Percentiles rank a stretch among this genome's conserved stretches.
phyloP scores from a whole-genome alignment of 1,284 basidiomycete genomes.

The Exsudoporus floridanus region DNA sequence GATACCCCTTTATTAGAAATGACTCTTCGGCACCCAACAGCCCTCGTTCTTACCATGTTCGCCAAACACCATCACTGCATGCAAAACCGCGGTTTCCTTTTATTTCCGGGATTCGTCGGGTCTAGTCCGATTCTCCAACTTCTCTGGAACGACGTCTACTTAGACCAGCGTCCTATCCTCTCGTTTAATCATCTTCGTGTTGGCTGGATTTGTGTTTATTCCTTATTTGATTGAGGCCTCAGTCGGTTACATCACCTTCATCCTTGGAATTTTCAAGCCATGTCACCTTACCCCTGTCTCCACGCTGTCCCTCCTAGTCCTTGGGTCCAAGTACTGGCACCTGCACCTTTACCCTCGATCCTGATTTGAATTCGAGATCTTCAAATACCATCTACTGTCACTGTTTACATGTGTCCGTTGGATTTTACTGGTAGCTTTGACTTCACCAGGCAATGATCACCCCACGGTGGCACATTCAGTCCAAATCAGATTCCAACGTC shows the following conservation, averaged over 20 bases:
- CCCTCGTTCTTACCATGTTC: conserved; percentile 1
- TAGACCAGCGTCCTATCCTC: conserved; percentile 39
- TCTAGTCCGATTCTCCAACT: not conserved
- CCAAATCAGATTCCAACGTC: too few relatives aligned
- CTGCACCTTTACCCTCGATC: not conserved
- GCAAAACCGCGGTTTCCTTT: conserved; percentile 1
- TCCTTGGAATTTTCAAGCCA: conserved; percentile 5
- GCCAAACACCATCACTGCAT: conserved; percentile 6
- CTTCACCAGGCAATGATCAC: not conserved
- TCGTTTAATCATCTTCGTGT: conserved; percentile 37
- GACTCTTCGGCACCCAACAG: not conserved
- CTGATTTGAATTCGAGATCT: conserved; percentile 4
- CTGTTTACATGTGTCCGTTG: not conserved
- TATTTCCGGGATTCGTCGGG: conserved; percentile 1
- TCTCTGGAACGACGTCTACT: conserved; percentile 25
- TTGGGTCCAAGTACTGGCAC: not conserved
- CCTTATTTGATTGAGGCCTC: conserved; percentile 19
- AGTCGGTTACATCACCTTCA: conserved; percentile 14
- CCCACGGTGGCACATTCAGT: not conserved
- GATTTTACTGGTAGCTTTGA: not conserved
- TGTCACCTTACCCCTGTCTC: conserved; percentile 2
- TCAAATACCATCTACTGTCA: not conserved
- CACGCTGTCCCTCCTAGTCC: not conserved
- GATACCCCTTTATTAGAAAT: conserved; percentile 3
- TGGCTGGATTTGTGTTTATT: conserved; percentile 29